phyloP scores from a whole-genome alignment of 257 asterid genomes.

The Thymus mandschuricus region DNA sequence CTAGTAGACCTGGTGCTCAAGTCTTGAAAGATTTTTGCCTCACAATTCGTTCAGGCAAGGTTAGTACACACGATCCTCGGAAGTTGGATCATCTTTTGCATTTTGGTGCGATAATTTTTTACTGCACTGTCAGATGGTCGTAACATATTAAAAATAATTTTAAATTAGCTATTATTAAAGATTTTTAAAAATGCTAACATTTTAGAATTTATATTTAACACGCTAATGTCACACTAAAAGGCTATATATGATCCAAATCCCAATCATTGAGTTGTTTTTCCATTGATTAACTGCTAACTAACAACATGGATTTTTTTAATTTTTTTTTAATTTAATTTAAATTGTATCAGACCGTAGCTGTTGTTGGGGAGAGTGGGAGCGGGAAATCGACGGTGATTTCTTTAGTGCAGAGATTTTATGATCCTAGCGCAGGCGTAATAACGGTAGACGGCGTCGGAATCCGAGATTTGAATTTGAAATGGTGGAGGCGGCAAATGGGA shows the following conservation, averaged over 20 bases:
- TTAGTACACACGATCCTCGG: too few species aligned
- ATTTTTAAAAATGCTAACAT: too few species aligned
- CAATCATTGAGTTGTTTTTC: too few species aligned
- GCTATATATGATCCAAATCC: too few species aligned
- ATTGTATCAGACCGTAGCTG: conserved; percentile 48
- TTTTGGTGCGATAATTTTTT: too few species aligned
- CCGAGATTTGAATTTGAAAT: conserved; percentile 38
- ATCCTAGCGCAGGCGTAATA: conserved; percentile 47
- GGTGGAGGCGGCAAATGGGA: conserved; percentile 62
- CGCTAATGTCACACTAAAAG: too few species aligned
- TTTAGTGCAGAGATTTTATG: conserved; percentile 54
- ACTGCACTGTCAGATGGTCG: too few species aligned
- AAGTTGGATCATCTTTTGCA: too few species aligned
- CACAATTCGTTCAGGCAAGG: conserved; percentile 43
- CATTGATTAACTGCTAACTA: too few species aligned
- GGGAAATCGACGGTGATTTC: conserved; percentile 61
- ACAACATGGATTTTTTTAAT: not conserved
- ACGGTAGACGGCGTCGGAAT: conserved; percentile 45
- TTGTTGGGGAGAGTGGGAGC: conserved; percentile 65
- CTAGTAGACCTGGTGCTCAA: conserved; percentile 60
- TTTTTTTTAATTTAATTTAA: not conserved
- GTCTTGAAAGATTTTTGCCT: conserved; percentile 61
- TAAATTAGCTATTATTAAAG: too few species aligned
- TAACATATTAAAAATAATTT: too few species aligned
- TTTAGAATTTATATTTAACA: too few species aligned